phyloP scores from a whole-genome alignment of 2,329 filamentous ascomycete genomes.

The Cytospora chrysosperma region DNA sequence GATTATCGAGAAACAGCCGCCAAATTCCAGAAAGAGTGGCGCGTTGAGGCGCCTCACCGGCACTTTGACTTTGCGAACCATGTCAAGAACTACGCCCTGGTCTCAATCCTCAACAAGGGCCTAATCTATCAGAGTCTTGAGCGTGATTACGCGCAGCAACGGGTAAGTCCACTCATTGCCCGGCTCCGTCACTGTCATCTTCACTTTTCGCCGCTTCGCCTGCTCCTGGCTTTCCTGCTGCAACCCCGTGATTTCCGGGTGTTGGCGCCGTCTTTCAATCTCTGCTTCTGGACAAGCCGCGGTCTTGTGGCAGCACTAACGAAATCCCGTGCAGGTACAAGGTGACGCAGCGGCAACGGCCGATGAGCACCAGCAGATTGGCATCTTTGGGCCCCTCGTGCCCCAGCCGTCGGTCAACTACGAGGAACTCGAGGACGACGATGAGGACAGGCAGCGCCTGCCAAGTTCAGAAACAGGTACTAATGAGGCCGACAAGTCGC shows the following conservation, averaged over 20 bases:
- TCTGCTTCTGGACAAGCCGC: constrained; percentile 22
- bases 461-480: constrained; percentile 28
- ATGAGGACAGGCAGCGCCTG: constrained; percentile 32
- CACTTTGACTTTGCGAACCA: constrained; percentile 64
- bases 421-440: constrained; percentile 38
- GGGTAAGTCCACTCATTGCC: constrained; percentile 42
- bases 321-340: constrained; percentile 46
- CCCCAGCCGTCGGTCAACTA: constrained; percentile 44
- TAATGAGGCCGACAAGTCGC: constrained; percentile 39
- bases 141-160: constrained; percentile 50
- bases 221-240: not conserved
- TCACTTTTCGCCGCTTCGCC: constrained; percentile 12
- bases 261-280: constrained; percentile 14
- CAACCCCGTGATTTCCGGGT: constrained; percentile 2
- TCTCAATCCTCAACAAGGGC: constrained; percentile 62
- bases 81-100: constrained; percentile 63
- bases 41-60: constrained; percentile 60
- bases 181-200: constrained; percentile 1
- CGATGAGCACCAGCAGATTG: constrained; percentile 45
- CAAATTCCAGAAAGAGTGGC: constrained; percentile 69
- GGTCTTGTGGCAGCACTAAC: constrained; percentile 37
- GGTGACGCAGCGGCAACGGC: constrained; percentile 47
- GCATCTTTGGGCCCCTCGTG: constrained; percentile 58
- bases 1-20: constrained; percentile 67
- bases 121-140: constrained; percentile 61